Evolutionary conservation across 2,329 filamentous ascomycete genomes (phyloP), one percentile per base, ranked within the genome.

Genomic region (Orbilia quercus): DNA sequence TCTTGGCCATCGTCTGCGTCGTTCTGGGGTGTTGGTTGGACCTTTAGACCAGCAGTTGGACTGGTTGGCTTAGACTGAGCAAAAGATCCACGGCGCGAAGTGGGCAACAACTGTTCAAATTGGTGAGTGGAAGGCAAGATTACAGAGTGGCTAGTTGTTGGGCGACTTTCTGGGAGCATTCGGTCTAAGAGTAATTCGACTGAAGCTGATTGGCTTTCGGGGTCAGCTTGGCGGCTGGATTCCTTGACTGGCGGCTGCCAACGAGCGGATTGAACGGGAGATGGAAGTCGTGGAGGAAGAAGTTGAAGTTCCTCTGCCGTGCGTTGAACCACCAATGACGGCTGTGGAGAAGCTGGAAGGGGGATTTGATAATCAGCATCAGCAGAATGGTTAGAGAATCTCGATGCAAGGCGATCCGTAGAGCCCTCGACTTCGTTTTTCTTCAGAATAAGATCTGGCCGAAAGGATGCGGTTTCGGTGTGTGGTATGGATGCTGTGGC

Each of bases 331-430:
- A 48, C 12, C 20, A 34, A 12, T 38, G 67, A 72, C 0, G 45
- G 5, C 11, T 22, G 36, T 2, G 67, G 53, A 6, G 67, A 72
- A 14, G 20, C 40, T 11, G 67, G 67, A 18, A 72, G 67, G 3
- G 67, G 59, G 7, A 59, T 9, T 16, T 50, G 36, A 9, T 25
- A 18, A 23, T 34, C 40, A 18, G 23, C 50, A 4, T 50, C 42
- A 9, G 28, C n/a, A 1, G 44, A 23, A 16, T 31, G 34, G n/a
- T 45, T 16, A 18, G n/a, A 6, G 42, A 20, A 20, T 45, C 16
- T 45, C 11, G 42, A 20, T 20, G 2, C 16, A 20, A 12, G n/a
- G 4, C 6, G 7, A 20, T 12, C 42, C 5, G 42, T 4, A 18
- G 38, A 42, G 11, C 38, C 4, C 12, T 3, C 38, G 12, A n/a